phyloP scores from a whole-genome alignment of 1,284 basidiomycete species.

The Anthracocystis setariae region DNA sequence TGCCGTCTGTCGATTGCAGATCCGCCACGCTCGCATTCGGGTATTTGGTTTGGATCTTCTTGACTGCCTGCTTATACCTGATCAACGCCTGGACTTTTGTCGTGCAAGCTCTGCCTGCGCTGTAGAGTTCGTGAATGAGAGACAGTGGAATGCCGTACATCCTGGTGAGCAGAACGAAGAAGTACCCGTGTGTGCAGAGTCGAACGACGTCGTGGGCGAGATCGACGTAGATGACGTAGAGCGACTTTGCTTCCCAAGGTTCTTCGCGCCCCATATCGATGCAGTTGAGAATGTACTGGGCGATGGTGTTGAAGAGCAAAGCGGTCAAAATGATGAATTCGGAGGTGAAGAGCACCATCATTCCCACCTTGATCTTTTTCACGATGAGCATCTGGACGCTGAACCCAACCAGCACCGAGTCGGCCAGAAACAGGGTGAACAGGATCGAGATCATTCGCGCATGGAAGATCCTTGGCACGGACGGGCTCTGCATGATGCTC shows the following conservation, averaged over 20 bases:
- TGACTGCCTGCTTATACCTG: constrained; percentile 90
- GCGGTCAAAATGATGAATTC: constrained; percentile 87
- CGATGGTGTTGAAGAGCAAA: constrained; percentile 79
- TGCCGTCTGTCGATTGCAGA: constrained; percentile 83
- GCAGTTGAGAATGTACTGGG: constrained; percentile 85
- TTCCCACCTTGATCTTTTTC: constrained; percentile 71
- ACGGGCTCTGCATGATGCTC: constrained; percentile 96
- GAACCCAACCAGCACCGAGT: constrained; percentile 78
- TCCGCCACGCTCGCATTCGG: constrained; percentile 91
- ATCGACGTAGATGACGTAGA: constrained; percentile 95
- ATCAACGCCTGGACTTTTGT: constrained; percentile 84
- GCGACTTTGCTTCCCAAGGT: constrained; percentile 94
- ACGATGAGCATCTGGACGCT: constrained; percentile 73
- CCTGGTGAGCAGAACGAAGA: constrained; percentile 90
- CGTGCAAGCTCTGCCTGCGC: constrained; percentile 90
- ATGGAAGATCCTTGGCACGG: constrained; percentile 84
- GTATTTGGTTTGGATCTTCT: constrained; percentile 96
- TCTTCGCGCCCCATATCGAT: constrained; percentile 72
- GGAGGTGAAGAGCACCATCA: constrained; percentile 88
- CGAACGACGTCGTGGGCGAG: constrained; percentile 87
- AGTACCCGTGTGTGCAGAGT: constrained; percentile 82
- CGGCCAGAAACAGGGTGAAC: constrained; percentile 76
- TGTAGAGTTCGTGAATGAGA: constrained; percentile 94
- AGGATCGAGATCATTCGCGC: constrained; percentile 81
- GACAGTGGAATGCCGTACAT: constrained; percentile 96